Base-by-base conservation (phyloP, 2,329 filamentous ascomycete species). In the Colletotrichum gigasporum region DNA sequence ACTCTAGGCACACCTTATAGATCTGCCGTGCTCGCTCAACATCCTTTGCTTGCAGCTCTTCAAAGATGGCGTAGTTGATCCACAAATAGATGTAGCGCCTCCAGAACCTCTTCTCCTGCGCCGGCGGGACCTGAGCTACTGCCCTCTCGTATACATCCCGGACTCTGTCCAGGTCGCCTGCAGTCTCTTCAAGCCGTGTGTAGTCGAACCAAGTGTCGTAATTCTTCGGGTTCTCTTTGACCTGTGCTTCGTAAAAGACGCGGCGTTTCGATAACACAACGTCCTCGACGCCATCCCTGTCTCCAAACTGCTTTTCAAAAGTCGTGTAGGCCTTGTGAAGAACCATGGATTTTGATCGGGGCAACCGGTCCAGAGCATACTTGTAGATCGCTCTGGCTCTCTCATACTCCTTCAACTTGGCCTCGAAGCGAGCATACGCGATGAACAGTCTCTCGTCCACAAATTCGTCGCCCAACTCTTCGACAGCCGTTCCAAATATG, bases 141-240 rank as follows among this genome's bases (percentile, higher is more conserved):
- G 96, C 96, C 71, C 94, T 88, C 79, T 99, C 96, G 78, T 98
- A 99, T 12, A 97, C 89, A 69, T 99, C 96, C 32, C 96, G 89
- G 2, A 97, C 90, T 41, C 92, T 89, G 68, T 97, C 94, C 1
- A 87, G 80, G 73, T 97, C 92, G 8, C 92, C 92, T 1, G 92
- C 90, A 0, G 89, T 87, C 78, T 99, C 96, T 76, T 99, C 96
- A 6, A 99, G 81, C 7, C 92, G 87, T 24, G 94, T 94, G 76
- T 95, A 97, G 77, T 98, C 96, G 70, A 99, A 95, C 96, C 96
- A 99, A 11, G 90, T 87, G 73, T 99, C 96, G 81, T 99, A 99
- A 77, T 97, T 97, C 73, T 96, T 96, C 2, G 94, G 88, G 72
- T 97, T 98, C 74, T 96, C 92, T 72, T 94, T 95, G 69, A 98